Evolutionary conservation across 352 stramenopile genomes (phyloP), one percentile per base, ranked within the genome.

Genomic region (Phytophthora colocasiae): DNA sequence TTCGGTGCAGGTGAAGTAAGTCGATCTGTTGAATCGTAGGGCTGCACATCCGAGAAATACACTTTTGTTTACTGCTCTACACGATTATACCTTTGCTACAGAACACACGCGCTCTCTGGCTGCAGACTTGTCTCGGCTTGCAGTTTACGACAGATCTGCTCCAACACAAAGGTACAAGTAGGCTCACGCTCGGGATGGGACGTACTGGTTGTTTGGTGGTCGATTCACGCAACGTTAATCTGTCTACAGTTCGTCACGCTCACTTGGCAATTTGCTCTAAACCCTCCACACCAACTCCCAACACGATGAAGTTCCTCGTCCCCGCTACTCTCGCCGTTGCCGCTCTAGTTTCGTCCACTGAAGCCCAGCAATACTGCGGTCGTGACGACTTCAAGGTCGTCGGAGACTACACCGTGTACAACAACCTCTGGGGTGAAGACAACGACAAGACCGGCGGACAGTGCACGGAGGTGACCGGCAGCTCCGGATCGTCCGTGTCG

Each of bases 391-490:
- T 47, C 2, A 61, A 63, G 41, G 67, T 71, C 6, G 58, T 73
- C 2, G 71, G 65, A 36, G 63, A 72, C 58, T 84, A 74, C 69
- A 84, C 73, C 12, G 52, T 84, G 11, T 84, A 84, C 66, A 84
- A 84, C 73, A 72, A 84, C 50, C 58, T 84, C 8, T 84, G 76
- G 76, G 66, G 51, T 24, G 24, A 66, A 34, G 52, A 67, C 31
- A 63, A 71, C 6, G 69, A 75, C 39, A 63, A 61, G 7, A 71
- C 56, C 10, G 76, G 76, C 36, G 58, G 44, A 6, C 76, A 84
- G 62, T 81, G 76, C 70, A 84, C 76, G 15, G 51, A 67, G 19
- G 73, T 81, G 4, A 66, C 63, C 40, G 62, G 69, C 40, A 61
- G 47, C 32, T 71, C 41, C 44, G 69, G 64, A 34, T 59, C 60